These are phyloP conservation scores for Prunus mongolica DNA, from an alignment of 306 rosid genomes.

Conservation along the genomic window DNA sequence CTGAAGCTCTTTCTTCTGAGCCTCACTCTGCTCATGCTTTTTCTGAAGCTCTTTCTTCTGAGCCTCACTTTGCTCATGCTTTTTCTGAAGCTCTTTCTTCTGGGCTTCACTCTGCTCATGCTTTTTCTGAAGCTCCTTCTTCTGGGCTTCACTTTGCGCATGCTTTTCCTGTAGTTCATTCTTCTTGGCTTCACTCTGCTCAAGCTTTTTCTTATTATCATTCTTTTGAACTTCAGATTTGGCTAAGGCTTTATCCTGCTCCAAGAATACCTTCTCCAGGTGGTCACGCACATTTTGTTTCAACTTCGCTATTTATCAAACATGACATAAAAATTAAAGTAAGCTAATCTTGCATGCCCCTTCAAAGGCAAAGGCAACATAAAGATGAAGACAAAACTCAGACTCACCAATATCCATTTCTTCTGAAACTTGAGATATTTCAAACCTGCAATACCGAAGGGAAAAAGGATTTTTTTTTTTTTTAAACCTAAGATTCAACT, in stretches of 20 bases:
- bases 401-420: neutral
- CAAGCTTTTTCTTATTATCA: neutral
- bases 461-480: too few species aligned
- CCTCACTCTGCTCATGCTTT: constrained; percentile 2
- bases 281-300: constrained; percentile 30
- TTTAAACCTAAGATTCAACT: neutral
- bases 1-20: constrained; percentile 24
- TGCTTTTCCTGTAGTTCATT: neutral
- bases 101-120: neutral
- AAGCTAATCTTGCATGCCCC: neutral
- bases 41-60: neutral
- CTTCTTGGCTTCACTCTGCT: neutral
- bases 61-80: neutral
- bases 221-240: neutral
- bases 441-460: neutral
- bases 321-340: constrained; percentile 10
- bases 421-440: neutral
- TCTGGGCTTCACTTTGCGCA: neutral
- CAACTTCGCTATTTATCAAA: constrained; percentile 34
- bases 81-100: neutral
- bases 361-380: neutral
- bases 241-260: constrained; percentile 39
- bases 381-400: neutral
- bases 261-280: constrained; percentile 27
- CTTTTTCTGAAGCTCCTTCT: neutral